Evolutionary conservation across 306 rosid species (phyloP).

Genomic region (Prunus mira): DNA sequence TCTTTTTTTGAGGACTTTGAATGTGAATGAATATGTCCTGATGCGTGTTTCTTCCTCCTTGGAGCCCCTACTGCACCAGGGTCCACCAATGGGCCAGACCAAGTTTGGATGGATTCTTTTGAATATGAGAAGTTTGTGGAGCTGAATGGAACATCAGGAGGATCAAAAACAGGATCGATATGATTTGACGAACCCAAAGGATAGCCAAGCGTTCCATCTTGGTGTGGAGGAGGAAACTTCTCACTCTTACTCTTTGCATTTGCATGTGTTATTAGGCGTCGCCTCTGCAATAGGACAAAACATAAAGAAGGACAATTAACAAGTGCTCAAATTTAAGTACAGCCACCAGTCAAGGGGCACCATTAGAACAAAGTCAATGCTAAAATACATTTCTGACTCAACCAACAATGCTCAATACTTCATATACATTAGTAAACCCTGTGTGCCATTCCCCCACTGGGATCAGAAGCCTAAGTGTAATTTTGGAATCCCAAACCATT

Average conservation of each 20-base stretch:
- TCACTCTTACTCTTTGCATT: slow-evolving; percentile 99
- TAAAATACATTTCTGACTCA: background rate
- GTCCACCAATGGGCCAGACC: slow-evolving; percentile 95
- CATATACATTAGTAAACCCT: background rate
- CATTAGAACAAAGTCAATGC: background rate
- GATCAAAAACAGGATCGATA: slow-evolving; percentile 81
- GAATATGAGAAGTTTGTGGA: slow-evolving; percentile 75
- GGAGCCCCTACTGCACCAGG: slow-evolving; percentile 59
- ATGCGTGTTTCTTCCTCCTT: slow-evolving; percentile 72
- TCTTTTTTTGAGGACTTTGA: slow-evolving; percentile 55
- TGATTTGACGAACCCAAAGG: slow-evolving; percentile 85
- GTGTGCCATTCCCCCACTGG: background rate
- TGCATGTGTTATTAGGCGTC: slow-evolving; percentile 84
- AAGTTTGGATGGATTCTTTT: slow-evolving; percentile 74
- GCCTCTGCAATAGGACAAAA: slow-evolving; percentile 55
- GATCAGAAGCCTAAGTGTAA: background rate
- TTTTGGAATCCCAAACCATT: background rate
- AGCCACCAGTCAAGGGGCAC: background rate
- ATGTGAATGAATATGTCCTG: slow-evolving; percentile 53
- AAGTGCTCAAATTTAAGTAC: slow-evolving; percentile 10
- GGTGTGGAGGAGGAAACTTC: slow-evolving; percentile 99
- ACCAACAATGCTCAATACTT: background rate
- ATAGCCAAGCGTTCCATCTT: slow-evolving; percentile 93
- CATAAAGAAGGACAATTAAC: background rate
- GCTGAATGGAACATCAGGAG: slow-evolving; percentile 89